Evolutionary conservation across 208 protist genomes (phyloP).

Genomic region (Leishmania gerbilli): DNA sequence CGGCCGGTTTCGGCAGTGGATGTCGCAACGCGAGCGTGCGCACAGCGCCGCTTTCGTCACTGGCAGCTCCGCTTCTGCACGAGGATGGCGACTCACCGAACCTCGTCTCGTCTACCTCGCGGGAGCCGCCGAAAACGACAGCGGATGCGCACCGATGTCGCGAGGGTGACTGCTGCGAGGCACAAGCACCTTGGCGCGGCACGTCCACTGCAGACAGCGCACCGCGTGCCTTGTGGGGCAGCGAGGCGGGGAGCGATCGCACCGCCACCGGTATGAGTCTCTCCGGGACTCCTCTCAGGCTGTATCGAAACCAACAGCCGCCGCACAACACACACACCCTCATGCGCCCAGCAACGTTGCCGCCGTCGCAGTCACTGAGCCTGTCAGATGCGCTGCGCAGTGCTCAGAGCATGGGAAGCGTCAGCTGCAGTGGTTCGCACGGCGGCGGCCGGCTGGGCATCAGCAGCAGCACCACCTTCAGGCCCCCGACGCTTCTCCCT

Average conservation of each 20-base stretch:
- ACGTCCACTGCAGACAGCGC: background rate
- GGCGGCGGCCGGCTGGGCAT: background rate
- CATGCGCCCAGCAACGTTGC: background rate
- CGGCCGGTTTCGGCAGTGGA: background rate
- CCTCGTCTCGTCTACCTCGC: background rate
- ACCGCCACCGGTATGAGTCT: background rate
- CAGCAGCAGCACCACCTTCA: background rate
- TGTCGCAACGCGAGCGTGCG: background rate
- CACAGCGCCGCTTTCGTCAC: background rate
- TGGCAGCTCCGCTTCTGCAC: background rate
- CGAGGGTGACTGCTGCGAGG: background rate
- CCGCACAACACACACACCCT: background rate
- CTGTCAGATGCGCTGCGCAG: constrained; percentile 11
- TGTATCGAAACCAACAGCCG: background rate
- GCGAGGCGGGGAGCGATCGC: background rate
- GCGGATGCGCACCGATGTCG: background rate
- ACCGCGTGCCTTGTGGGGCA: background rate
- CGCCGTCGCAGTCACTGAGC: constrained; percentile 2
- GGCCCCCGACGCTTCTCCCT: background rate
- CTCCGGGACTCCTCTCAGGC: background rate
- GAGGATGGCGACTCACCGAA: background rate
- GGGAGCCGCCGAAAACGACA: background rate
- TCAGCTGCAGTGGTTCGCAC: background rate
- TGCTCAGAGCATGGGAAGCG: background rate
- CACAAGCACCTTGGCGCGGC: background rate